phyloP scores from a whole-genome alignment of 2,329 filamentous ascomycete genomes.

The Fusarium robinianum region DNA sequence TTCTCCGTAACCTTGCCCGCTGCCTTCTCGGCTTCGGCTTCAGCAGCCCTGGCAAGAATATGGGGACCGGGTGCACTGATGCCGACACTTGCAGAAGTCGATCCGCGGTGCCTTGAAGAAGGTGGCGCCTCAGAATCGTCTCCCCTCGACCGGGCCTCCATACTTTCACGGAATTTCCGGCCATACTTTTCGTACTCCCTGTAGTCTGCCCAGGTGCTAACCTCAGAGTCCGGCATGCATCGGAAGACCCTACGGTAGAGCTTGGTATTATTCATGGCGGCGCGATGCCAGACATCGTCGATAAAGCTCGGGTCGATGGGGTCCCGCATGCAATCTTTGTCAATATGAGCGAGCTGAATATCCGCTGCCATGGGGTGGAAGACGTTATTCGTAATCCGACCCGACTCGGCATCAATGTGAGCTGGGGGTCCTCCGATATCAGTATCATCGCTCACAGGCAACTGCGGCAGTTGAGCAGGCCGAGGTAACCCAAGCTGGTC shows the following conservation, averaged over 20 bases:
- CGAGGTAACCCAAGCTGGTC: constrained; percentile 70
- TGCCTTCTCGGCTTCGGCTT: constrained; percentile 42
- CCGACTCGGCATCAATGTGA: constrained; percentile 55
- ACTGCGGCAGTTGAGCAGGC: constrained; percentile 69
- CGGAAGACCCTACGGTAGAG: constrained; percentile 92
- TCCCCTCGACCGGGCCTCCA: constrained; percentile 58
- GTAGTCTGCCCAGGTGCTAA: constrained; percentile 91
- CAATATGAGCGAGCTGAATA: constrained; percentile 73
- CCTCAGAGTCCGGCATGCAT: constrained; percentile 95
- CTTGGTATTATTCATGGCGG: constrained; percentile 93
- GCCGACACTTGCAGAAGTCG: constrained; percentile 46
- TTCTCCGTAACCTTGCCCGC: constrained; percentile 38
- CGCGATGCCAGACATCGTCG: constrained; percentile 83
- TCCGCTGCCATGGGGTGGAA: constrained; percentile 65
- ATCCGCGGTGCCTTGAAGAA: constrained; percentile 39
- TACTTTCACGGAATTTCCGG: constrained; percentile 73
- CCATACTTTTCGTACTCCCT: constrained; percentile 79
- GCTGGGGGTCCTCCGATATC: constrained; percentile 79
- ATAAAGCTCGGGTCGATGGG: constrained; percentile 82
- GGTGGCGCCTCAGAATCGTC: constrained; percentile 56
- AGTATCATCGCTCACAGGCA: constrained; percentile 74
- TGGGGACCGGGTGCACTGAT: constrained; percentile 50
- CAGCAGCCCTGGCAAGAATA: constrained; percentile 43
- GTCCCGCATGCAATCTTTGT: constrained; percentile 93
- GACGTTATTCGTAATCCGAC: constrained; percentile 49